Base-by-base conservation (phyloP, 768 basidiomycete species). In the Phlebiopsis gigantea region DNA sequence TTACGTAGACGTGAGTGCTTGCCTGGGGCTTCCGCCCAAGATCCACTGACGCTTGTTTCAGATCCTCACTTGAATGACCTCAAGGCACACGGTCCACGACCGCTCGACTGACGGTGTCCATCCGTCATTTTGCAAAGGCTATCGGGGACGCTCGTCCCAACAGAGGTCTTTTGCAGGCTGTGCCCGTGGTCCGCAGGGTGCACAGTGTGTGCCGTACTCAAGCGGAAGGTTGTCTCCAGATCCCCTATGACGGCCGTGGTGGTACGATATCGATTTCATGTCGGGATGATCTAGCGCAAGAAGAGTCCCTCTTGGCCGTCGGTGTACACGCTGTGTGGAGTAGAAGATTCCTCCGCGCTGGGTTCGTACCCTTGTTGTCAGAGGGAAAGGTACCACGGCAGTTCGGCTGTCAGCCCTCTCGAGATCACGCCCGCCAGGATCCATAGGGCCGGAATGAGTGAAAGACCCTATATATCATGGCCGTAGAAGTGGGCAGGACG, bases 251-350 rank as follows among this genome's bases (percentile, higher is more conserved):
- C 34, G 46, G 53, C 24, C 31, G 51, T 30, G 34, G 58, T 59
- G 58, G 58, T 55, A 50, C 58, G 58, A 59, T 51, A 46, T 49
- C 45, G 29, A 55, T 54, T 55, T 46, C 46, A 59, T 59, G 53
- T 45, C 58, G 58, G 58, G 46, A 59, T 59, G 53, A 59, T 55
- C 45, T 55, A 55, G 30, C 46, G 21, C 46, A 53, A 55, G 34
- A 52, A 25, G 49, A n/a, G 28, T 51, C 53, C 30, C 51, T 55
- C 34, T 31, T 30, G 43, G 30, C 28, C 52, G 24, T 47, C 42
- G 19, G 46, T 46, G 46, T 42, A 55, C 58, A 59, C 58, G 58
- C 42, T n/a, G 31, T 44, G 58, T 59, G 53, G 58, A 59, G 53
- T 29, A 54, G 58, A 59, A 59, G 41, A 48, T 55, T 55, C 58